Base-by-base conservation (phyloP, 2,329 filamentous ascomycete genomes). In the Xylaria arbuscula region DNA sequence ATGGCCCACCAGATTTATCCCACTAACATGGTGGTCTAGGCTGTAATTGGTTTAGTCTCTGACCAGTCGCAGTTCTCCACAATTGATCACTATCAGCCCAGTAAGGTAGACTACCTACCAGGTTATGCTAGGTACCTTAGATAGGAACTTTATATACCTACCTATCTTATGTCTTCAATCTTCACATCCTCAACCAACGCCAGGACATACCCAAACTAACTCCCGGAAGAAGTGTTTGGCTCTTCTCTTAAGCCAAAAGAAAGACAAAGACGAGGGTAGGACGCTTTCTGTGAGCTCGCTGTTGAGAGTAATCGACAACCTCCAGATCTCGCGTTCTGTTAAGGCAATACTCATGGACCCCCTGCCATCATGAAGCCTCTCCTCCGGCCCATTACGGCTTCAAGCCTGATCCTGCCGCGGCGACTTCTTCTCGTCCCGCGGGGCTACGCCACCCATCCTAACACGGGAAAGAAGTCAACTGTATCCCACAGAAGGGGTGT, bases 371-470 rank as follows among this genome's bases (percentile, higher is more conserved):
- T 86, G 82, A 87, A 84, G 76, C 79, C 81, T 66, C 74, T 70
- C 80, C 76, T 72, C 74, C 80, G 73, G 79, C 80, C 69, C 77
- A 78, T 78, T 80, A 79, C 70, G 78, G 75, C 76, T 69, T 72
- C 76, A 56, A 73, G 71, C 72, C 67, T 78, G 68, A 69, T 71
- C 53, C 74, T 77, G 56, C 75, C 75, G 51, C 70, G 82, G 59
- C 80, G 81, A 66, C 78, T 80, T 45, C 72, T 82, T 48, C 66
- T 83, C 51, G 71, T 79, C 40, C 78, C 80, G 69, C 85, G 88
- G 75, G 78, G 80, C 59, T 91, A 90, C 81, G 87, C 90, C 68
- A 90, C 88, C 53, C 84, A 90, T 58, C 86, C 83, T 67, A 82
- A 81, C 68, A 73, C 84, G 22, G 78, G 78, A 45, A 67, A 71